Percentiles rank a stretch among this genome's conserved stretches.
Conservation (phyloP, 495 filamentous ascomycete genomes). For the Podospora conica region DNA sequence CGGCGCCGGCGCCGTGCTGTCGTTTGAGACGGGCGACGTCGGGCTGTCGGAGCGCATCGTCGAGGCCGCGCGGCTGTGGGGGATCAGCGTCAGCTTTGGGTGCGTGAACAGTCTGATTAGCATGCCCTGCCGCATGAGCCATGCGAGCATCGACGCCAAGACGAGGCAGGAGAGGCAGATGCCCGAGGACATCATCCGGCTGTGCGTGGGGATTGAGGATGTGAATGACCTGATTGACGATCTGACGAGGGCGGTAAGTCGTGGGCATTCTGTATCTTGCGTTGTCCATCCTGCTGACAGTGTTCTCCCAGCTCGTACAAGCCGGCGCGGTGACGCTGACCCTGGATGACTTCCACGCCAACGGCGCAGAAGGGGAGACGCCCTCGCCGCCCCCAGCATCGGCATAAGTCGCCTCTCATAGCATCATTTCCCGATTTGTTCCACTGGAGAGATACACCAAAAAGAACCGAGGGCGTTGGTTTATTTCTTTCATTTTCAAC, state of each 20-base stretch:
- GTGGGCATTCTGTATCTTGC: background rate
- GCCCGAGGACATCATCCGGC: constrained; percentile 90
- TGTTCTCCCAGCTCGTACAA: constrained; percentile 67
- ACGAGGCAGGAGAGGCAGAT: constrained; percentile 81
- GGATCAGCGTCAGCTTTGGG: constrained; percentile 92
- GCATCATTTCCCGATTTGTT: background rate
- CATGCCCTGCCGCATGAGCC: constrained; percentile 99
- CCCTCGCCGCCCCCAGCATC: background rate
- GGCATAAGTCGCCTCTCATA: background rate
- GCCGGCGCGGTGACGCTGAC: constrained; percentile 85
- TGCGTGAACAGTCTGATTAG: constrained; percentile 98
- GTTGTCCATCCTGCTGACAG: background rate
- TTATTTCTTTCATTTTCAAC: background rate
- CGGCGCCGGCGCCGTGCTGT: constrained; percentile 87
- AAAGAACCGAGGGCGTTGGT: too few relatives aligned
- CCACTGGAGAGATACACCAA: background rate
- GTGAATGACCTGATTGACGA: constrained; percentile 90
- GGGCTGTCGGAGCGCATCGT: constrained; percentile 83
- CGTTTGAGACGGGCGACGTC: constrained; percentile 89
- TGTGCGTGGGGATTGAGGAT: constrained; percentile 97
- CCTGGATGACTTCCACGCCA: constrained; percentile 67
- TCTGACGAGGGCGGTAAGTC: constrained; percentile 77
- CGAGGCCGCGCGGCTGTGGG: constrained; percentile 84
- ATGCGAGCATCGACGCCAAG: constrained; percentile 95
- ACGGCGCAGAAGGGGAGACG: constrained; percentile 6